Evolutionary conservation across 208 protist genomes (phyloP), one percentile per base, ranked within the genome.

Genomic region (Trypanosoma cruzi): DNA sequence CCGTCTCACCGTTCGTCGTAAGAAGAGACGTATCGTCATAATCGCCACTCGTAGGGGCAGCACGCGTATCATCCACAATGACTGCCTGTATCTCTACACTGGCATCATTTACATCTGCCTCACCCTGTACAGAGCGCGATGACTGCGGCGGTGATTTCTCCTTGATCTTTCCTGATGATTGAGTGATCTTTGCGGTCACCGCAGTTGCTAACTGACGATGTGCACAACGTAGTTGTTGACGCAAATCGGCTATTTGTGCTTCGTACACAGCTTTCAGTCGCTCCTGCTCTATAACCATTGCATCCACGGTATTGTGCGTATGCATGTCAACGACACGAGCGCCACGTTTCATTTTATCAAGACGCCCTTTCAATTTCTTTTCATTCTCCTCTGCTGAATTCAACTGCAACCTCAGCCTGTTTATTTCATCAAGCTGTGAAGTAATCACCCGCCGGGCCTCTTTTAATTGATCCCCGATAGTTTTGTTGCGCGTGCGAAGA

Each of bases 231-330:
- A 95, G 73, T 77, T 95, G 87, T 14, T 79, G 79, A 18, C 82
- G 78, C 46, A 90, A 74, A 75, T 95, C 90, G 2, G 85, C 83
- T 50, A 95, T 69, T 75, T 93, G 83, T 11, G 81, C 64, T 52
- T 95, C 90, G 67, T 89, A 92, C 32, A 85, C 82, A 14, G 80
- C 79, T 49, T 86, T 85, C 60, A 88, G 71, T 22, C 87, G 86
- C 66, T 88, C 87, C 61, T 86, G 84, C 76, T 95, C 83, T 20
- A 62, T 24, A 58, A 74, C 78, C 67, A 92, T 71, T 29, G 81
- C 81, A 37, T 62, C 62, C 24, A 90, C 71, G 62, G 92, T 81
- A 29, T 84, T 78, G 16, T 69, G 68, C 65, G 89, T 85, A 49
- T 85, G 80, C 34, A 44, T 56, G n/a, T 82, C 82, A 13, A 69